Evolutionary conservation across 1,139 yeast genomes (phyloP).

Genomic region (Lizanozyma gosingica): DNA sequence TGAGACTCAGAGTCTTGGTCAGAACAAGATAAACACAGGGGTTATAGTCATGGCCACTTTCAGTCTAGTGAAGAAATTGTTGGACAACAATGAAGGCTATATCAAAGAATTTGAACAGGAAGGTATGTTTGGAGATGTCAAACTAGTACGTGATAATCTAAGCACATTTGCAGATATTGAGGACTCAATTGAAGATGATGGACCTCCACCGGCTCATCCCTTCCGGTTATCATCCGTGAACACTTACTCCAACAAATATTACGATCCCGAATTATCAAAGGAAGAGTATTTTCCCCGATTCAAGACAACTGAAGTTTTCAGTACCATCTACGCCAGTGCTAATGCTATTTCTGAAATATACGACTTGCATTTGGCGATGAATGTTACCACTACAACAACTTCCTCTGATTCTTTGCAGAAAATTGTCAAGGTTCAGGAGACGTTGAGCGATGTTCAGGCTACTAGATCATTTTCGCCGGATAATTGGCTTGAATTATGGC

Average conservation of each 20-base stretch:
- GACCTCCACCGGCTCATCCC: not conserved
- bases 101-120: not conserved
- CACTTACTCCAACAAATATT: not conserved
- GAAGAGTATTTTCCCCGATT: not conserved
- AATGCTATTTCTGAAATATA: not conserved
- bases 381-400: not conserved
- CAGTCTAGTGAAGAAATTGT: no score
- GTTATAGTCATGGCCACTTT: not conserved
- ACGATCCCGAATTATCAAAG: not conserved
- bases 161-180: not conserved
- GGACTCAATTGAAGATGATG: not conserved
- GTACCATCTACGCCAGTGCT: not conserved
- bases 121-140: not conserved
- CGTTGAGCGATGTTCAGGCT: not conserved
- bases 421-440: not conserved
- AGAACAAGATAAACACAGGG: not conserved
- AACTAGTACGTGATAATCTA: not conserved
- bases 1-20: not conserved
- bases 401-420: not conserved
- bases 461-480: constrained; percentile 7
- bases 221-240: not conserved
- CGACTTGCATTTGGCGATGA: not conserved
- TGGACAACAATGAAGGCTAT: not conserved
- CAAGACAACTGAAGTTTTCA: not conserved
- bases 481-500: constrained; percentile 44